Conservation (phyloP, 2,329 filamentous ascomycete genomes). For the Capronia americana region DNA sequence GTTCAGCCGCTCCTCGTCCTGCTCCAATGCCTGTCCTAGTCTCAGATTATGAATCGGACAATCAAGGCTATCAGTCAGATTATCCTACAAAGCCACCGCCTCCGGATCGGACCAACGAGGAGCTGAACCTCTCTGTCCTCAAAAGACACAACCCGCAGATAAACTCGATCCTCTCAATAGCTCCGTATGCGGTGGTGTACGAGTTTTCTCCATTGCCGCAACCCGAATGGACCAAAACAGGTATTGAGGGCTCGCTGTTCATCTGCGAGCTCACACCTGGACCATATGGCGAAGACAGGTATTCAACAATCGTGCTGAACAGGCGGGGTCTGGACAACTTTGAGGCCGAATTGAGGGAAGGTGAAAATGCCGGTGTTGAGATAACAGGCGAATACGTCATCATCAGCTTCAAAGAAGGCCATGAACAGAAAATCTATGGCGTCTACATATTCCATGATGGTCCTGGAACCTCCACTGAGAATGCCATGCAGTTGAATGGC, state of each 20-base stretch:
- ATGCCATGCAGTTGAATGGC: slow-evolving; percentile 54
- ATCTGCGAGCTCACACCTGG: slow-evolving; percentile 69
- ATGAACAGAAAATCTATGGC: slow-evolving; percentile 57
- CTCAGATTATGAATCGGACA: slow-evolving; percentile 71
- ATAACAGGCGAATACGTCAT: slow-evolving; percentile 68
- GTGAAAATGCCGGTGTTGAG: slow-evolving; percentile 68
- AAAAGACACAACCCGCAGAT: slow-evolving; percentile 80
- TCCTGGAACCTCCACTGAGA: slow-evolving; percentile 60
- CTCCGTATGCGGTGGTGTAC: slow-evolving; percentile 87
- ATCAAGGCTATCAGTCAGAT: slow-evolving; percentile 56
- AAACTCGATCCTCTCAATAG: slow-evolving; percentile 75
- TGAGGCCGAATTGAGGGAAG: slow-evolving; percentile 64
- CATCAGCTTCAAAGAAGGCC: slow-evolving; percentile 52
- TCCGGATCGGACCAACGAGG: slow-evolving; percentile 71
- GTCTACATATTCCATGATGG: slow-evolving; percentile 70
- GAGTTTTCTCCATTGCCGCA: slow-evolving; percentile 69
- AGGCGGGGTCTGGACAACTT: slow-evolving; percentile 74
- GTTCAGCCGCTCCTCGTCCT: slow-evolving; percentile 14
- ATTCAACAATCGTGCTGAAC: slow-evolving; percentile 73
- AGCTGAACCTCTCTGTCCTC: slow-evolving; percentile 86
- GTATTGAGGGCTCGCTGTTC: slow-evolving; percentile 87
- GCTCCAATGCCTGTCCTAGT: slow-evolving; percentile 24
- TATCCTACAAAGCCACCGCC: slow-evolving; percentile 50
- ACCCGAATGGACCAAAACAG: slow-evolving; percentile 79
- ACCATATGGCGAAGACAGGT: slow-evolving; percentile 54